phyloP scores from a whole-genome alignment of 176 grass and related monocot genomes.

The Aechmea fasciata region DNA sequence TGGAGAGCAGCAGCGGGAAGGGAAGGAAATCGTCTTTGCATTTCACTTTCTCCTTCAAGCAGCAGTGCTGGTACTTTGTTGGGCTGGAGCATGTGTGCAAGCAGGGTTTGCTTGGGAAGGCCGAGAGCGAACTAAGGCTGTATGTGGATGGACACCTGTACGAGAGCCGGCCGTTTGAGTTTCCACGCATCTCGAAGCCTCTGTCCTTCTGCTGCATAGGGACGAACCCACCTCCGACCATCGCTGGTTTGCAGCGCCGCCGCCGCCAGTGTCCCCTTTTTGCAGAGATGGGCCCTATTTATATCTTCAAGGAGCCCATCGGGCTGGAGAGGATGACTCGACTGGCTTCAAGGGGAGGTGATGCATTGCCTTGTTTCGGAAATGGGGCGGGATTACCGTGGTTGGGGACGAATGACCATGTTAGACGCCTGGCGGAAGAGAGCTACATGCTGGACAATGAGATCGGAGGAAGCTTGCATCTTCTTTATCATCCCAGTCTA shows the following conservation, averaged over 20 bases:
- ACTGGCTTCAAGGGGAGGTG: conserved; percentile 62
- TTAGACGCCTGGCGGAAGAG: conserved; percentile 58
- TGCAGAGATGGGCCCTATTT: conserved; percentile 96
- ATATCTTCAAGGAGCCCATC: conserved; percentile 96
- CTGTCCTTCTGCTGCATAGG: conserved; percentile 89
- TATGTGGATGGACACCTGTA: conserved; percentile 76
- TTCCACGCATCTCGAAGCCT: conserved; percentile 86
- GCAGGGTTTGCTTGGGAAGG: conserved; percentile 86
- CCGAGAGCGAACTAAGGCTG: conserved; percentile 81
- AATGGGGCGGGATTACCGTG: conserved; percentile 91
- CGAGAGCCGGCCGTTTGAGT: conserved; percentile 83
- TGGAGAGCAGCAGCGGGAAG: conserved; percentile 69
- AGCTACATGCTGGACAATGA: conserved; percentile 55
- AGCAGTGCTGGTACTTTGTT: conserved; percentile 83
- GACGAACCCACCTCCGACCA: conserved; percentile 93
- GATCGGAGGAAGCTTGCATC: conserved; percentile 61
- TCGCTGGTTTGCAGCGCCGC: conserved; percentile 81
- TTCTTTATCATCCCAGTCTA: conserved; percentile 88
- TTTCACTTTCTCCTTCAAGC: conserved; percentile 92
- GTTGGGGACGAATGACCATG: conserved; percentile 52
- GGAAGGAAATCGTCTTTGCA: conserved; percentile 92
- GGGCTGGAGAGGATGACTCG: conserved; percentile 70
- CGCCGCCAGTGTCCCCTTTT: conserved; percentile 78
- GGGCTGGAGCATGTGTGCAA: conserved; percentile 84
- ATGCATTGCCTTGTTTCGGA: conserved; percentile 76